Conservation (phyloP, 148 eudicot species). For the Persicaria tinctoria region DNA sequence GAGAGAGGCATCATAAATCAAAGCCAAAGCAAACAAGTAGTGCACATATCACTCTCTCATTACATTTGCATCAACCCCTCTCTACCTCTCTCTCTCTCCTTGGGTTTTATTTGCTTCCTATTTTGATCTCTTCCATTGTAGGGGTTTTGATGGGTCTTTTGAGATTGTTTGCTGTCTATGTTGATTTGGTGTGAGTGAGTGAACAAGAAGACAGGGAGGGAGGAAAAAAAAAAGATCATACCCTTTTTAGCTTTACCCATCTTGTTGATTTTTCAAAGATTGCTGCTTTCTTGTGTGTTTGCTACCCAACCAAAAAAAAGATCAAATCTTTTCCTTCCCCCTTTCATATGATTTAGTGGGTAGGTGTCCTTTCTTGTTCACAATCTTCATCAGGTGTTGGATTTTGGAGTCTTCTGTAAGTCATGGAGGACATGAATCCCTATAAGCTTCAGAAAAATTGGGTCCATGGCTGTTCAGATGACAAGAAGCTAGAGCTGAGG, state of each 20-base stretch:
- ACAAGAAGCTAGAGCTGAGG: conserved; percentile 64
- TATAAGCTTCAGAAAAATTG: conserved; percentile 19
- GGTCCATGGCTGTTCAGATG: conserved; percentile 30
- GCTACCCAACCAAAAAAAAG: background rate
- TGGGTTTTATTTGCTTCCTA: background rate
- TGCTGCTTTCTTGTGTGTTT: background rate
- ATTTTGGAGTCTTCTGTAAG: background rate
- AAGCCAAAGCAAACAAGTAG: background rate
- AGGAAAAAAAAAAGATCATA: background rate
- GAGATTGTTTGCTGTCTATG: background rate
- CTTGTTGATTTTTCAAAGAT: background rate
- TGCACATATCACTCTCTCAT: background rate
- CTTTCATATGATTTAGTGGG: background rate
- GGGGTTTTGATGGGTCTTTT: conserved; percentile 2
- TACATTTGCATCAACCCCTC: background rate
- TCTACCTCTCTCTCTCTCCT: background rate
- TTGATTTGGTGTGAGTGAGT: background rate
- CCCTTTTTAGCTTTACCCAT: background rate
- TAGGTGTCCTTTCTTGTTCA: background rate
- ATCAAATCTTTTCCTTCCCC: background rate
- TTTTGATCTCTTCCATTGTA: conserved; percentile 3
- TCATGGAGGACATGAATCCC: conserved; percentile 27
- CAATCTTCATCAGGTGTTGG: no score
- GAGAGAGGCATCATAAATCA: background rate
- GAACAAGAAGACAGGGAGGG: conserved; percentile 1